A percentile compares a stretch with the other conserved stretches of the same genome.
Conservation (phyloP, 257 asterid species). For the Solanum appendiculatum region DNA sequence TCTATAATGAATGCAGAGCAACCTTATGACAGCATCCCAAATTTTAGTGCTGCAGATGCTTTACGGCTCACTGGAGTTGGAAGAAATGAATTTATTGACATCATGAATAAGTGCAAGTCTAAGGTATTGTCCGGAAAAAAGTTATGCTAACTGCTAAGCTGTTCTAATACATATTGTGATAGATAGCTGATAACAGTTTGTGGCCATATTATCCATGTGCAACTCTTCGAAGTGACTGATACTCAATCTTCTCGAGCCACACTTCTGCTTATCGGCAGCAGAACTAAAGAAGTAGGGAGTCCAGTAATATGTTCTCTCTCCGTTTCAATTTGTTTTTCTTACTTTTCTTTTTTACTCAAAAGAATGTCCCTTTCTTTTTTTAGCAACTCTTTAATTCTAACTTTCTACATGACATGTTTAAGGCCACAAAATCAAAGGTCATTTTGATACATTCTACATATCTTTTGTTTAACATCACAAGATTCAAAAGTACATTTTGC, state of each 20-base stretch:
- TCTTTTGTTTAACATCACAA: no score
- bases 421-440: no score
- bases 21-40: constrained; percentile 96
- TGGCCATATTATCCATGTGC: neutral
- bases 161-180: neutral
- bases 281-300: no score
- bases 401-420: no score
- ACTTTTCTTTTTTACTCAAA: no score
- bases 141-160: neutral
- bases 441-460: no score
- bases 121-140: constrained; percentile 9
- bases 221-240: neutral
- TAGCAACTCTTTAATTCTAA: no score
- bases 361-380: no score
- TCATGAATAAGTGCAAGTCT: constrained; percentile 38
- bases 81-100: neutral
- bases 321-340: no score
- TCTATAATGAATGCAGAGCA: constrained; percentile 64
- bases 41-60: neutral
- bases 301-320: no score
- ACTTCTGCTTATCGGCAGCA: neutral
- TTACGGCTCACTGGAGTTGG: constrained; percentile 43
- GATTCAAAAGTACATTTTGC: no score
- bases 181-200: neutral
- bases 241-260: neutral